Evolutionary conservation across 257 asterid genomes (phyloP).

Genomic region (Verbascum thapsus): DNA sequence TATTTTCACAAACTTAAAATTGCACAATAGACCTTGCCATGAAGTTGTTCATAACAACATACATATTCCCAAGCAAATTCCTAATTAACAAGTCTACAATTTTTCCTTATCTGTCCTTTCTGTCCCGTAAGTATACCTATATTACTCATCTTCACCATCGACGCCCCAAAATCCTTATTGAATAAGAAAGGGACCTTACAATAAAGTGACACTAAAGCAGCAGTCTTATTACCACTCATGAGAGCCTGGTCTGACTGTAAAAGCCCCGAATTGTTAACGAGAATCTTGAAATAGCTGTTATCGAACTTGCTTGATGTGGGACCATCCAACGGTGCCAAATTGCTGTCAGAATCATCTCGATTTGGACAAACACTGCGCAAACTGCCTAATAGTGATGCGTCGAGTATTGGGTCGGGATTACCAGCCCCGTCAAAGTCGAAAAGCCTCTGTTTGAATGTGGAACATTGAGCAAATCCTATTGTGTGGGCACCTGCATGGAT

Average conservation of each 20-base stretch:
- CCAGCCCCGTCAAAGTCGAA: constrained; percentile 75
- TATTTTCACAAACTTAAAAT: constrained; percentile 1
- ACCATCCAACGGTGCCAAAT: constrained; percentile 56
- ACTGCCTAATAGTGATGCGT: constrained; percentile 40
- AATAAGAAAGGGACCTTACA: constrained; percentile 54
- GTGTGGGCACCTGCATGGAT: constrained; percentile 68
- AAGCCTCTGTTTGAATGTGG: constrained; percentile 63
- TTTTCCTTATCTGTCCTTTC: constrained; percentile 63
- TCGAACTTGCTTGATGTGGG: constrained; percentile 50
- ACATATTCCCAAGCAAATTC: neutral
- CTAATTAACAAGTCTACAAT: constrained; percentile 61
- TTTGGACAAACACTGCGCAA: constrained; percentile 53
- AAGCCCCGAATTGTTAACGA: constrained; percentile 52
- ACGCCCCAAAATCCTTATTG: constrained; percentile 50
- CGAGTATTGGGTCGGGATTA: constrained; percentile 70
- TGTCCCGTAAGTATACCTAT: constrained; percentile 58
- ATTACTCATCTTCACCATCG: constrained; percentile 67
- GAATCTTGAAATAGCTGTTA: constrained; percentile 60
- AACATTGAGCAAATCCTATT: constrained; percentile 77
- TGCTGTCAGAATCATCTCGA: constrained; percentile 48
- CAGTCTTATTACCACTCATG: constrained; percentile 54
- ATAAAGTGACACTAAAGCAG: constrained; percentile 47
- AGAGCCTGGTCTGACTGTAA: constrained; percentile 72
- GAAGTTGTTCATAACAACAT: constrained; percentile 1
- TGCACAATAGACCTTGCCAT: neutral